Base-by-base conservation (phyloP, 768 basidiomycete genomes). In the Mycena haematopus region DNA sequence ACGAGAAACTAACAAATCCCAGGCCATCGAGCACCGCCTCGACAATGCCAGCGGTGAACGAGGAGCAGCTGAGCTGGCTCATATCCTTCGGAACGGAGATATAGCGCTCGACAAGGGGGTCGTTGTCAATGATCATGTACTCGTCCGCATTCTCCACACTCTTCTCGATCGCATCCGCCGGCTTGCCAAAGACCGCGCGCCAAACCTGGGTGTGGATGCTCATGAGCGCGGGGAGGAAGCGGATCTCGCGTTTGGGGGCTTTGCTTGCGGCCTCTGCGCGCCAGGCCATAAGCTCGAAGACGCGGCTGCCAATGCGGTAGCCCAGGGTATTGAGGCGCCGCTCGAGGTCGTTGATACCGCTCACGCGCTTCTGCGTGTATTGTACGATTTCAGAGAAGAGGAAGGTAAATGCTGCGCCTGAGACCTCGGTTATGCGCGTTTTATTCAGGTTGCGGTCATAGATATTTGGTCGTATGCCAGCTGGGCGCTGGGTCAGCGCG, bases 101-200 rank as follows among this genome's bases (percentile, higher is more conserved):
- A 67, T 93, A 84, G 61, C 93, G 88, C 65, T 97, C 96, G 66
- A 98, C 82, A 22, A 90, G 85, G 13, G 97, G 96, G 72, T 96
- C 92, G 74, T 99, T 98, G 81, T 98, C 92, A 62, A 96, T 91
- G 66, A 99, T 92, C 97, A 99, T 99, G 76, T 98, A 99, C 82
- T 99, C 97, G 72, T 99, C 96, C 21, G 92, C 89, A 62, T 96
- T 94, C 75, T 97, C 95, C 0, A 98, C 93, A 67, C 93, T 95
- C 79, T 94, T 92, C 76, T 99, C 96, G 58, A 99, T 87, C 2
- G 91, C 94, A 73, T 98, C 96, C 22, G 97, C 97, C 10, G 94
- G 83, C 73, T 90, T 92, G 10, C 95, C 95, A 71, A 96, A 99
- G 19, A 96, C 90, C 31, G 95, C 91, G 60, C 89, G 88, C 91